phyloP scores from a whole-genome alignment of 2,329 filamentous ascomycete genomes.

The Fusarium graminum region DNA sequence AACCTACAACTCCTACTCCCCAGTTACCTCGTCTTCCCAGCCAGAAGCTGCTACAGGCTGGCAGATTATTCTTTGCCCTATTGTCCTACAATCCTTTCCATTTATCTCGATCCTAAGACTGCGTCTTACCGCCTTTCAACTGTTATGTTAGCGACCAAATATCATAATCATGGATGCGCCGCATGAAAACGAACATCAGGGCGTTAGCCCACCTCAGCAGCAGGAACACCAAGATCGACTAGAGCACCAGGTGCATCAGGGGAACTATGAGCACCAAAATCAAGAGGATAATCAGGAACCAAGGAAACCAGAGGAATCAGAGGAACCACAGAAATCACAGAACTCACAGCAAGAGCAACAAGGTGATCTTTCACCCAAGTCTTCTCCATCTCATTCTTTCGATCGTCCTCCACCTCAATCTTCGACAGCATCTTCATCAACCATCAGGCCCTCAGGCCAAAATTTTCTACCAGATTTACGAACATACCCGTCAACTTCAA shows the following conservation, averaged over 20 bases:
- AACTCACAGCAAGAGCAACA: not conserved
- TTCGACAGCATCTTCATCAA: slow-evolving; percentile 32
- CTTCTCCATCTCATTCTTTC: slow-evolving; percentile 2
- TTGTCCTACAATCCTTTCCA: slow-evolving; percentile 8
- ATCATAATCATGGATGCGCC: slow-evolving; percentile 44
- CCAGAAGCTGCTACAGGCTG: slow-evolving; percentile 22
- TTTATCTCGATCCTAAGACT: slow-evolving; percentile 9
- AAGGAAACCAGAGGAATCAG: not conserved
- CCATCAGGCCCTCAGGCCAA: slow-evolving; percentile 13
- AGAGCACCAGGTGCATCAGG: slow-evolving; percentile 5
- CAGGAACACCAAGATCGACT: slow-evolving; percentile 7
- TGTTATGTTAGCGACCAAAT: slow-evolving; percentile 36
- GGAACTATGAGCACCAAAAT: not conserved
- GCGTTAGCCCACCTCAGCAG: slow-evolving; percentile 16
- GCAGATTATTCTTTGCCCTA: slow-evolving; percentile 12
- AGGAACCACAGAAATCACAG: not conserved
- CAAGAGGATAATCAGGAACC: not conserved
- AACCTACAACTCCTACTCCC: slow-evolving; percentile 14
- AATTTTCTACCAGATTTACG: slow-evolving; percentile 13
- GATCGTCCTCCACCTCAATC: slow-evolving; percentile 23
- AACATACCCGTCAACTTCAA: slow-evolving; percentile 12
- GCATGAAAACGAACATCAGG: slow-evolving; percentile 31
- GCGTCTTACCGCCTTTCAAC: slow-evolving; percentile 22
- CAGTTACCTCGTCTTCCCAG: slow-evolving; percentile 15
- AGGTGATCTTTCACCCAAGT: slow-evolving; percentile 1